phyloP scores from a whole-genome alignment of 2,329 filamentous ascomycete species.

The Pyrenophora seminiperda region DNA sequence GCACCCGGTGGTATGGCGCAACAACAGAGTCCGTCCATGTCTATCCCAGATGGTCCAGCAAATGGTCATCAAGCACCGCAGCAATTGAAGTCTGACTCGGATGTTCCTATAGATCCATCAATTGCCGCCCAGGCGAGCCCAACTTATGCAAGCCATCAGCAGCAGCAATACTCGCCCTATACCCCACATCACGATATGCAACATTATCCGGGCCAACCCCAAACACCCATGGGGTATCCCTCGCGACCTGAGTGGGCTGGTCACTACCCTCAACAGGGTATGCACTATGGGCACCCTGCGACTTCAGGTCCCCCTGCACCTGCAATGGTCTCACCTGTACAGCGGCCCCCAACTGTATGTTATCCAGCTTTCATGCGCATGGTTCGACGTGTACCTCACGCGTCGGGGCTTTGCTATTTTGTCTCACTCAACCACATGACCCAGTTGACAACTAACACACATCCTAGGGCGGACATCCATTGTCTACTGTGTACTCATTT shows the following conservation, averaged over 20 bases:
- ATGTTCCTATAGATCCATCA: conserved; percentile 98
- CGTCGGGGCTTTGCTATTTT: neutral
- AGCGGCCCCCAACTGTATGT: conserved; percentile 67
- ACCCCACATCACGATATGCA: conserved; percentile 83
- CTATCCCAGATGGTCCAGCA: conserved; percentile 78
- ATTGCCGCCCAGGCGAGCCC: conserved; percentile 92
- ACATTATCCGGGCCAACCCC: conserved; percentile 68
- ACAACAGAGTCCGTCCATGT: conserved; percentile 97
- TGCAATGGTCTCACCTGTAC: conserved; percentile 64
- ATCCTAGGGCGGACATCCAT: conserved; percentile 56
- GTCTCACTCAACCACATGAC: neutral
- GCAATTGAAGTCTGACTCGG: conserved; percentile 89
- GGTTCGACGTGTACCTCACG: no score
- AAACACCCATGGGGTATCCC: conserved; percentile 65
- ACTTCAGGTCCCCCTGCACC: conserved; percentile 62
- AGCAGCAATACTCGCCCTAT: conserved; percentile 86
- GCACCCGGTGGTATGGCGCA: conserved; percentile 93
- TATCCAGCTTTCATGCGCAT: neutral
- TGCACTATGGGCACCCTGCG: conserved; percentile 60
- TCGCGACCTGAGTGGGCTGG: conserved; percentile 72
- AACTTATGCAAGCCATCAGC: conserved; percentile 74
- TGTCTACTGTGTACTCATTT: conserved; percentile 92
- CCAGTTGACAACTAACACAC: conserved; percentile 15
- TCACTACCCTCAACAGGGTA: conserved; percentile 57
- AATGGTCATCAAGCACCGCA: conserved; percentile 68